Evolutionary conservation across 305 asterid genomes (phyloP).

Genomic region (Fraxinus baroniana): DNA sequence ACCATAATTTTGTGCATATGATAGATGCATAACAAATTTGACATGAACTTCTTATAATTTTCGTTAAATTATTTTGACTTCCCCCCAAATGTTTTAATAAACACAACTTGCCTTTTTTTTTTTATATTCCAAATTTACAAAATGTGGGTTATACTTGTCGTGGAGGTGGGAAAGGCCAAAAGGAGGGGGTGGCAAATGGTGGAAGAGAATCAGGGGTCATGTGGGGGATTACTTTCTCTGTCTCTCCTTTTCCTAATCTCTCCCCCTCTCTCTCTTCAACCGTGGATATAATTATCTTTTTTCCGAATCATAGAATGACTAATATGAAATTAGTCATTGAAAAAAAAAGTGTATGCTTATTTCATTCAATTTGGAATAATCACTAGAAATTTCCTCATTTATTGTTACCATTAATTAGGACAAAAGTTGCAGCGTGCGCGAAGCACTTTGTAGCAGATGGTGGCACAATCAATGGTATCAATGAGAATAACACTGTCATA

Average conservation of each 20-base stretch:
- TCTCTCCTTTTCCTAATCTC: not conserved
- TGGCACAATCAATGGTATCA: slow-evolving; percentile 45
- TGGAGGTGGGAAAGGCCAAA: not conserved
- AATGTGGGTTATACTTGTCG: not conserved
- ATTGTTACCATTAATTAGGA: slow-evolving; percentile 8
- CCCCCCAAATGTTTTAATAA: not conserved
- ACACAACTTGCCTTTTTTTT: not conserved
- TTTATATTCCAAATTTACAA: not conserved
- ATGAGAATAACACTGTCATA: slow-evolving; percentile 52
- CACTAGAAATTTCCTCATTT: not conserved
- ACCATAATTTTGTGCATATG: not conserved
- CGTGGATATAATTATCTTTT: not conserved
- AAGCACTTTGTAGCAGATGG: slow-evolving; percentile 64
- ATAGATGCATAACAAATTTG: not conserved
- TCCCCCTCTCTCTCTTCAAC: not conserved
- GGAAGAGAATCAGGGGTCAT: not conserved
- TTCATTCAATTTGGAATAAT: not conserved
- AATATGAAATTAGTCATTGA: not conserved
- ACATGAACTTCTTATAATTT: not conserved
- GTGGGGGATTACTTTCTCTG: not conserved
- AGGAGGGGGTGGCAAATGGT: not conserved
- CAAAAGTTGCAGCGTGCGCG: slow-evolving; percentile 50
- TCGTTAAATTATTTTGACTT: not conserved
- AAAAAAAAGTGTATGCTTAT: not conserved
- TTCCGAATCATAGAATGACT: not conserved